phyloP scores from a whole-genome alignment of 371 early-diverging fungal species.

The Coemansia sp. region DNA sequence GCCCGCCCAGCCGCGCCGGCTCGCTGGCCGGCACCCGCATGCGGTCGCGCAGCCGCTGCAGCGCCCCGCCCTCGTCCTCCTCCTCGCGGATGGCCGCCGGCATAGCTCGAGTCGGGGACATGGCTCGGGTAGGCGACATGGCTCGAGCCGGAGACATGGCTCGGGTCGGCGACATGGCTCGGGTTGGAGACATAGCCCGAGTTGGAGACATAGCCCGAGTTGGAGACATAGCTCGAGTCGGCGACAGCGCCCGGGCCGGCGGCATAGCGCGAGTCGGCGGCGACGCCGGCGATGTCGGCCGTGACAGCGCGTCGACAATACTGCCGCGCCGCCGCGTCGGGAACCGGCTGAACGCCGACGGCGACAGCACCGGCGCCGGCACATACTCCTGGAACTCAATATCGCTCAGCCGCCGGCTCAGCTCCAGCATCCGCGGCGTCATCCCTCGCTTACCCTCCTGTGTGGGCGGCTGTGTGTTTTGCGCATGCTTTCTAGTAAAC shows the following conservation, averaged over 20 bases:
- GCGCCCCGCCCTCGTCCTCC: constrained; percentile 1
- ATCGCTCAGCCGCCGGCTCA: constrained; percentile 35
- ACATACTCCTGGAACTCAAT: constrained; percentile 31
- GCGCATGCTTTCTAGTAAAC: not conserved
- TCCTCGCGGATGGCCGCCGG: constrained; percentile 1
- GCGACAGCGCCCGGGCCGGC: not conserved
- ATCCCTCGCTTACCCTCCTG: constrained; percentile 10
- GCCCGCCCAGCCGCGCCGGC: constrained; percentile 39
- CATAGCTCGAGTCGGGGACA: not conserved
- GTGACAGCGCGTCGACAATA: not conserved
- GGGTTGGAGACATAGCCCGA: not conserved
- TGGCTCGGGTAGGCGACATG: not conserved
- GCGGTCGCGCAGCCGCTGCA: constrained; percentile 24
- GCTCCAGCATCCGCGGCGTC: constrained; percentile 48
- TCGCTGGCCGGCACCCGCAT: constrained; percentile 32
- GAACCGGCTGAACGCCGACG: constrained; percentile 7
- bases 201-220: not conserved
- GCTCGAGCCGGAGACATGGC: not conserved
- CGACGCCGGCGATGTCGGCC: not conserved
- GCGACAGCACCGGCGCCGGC: constrained; percentile 6
- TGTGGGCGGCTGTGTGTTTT: not conserved
- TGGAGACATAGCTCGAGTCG: not conserved
- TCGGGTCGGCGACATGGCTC: not conserved
- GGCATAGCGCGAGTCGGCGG: not conserved
- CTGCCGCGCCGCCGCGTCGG: constrained; percentile 4